Conservation (phyloP, 2,329 filamentous ascomycete species). For the Trichoderma hamatum region DNA sequence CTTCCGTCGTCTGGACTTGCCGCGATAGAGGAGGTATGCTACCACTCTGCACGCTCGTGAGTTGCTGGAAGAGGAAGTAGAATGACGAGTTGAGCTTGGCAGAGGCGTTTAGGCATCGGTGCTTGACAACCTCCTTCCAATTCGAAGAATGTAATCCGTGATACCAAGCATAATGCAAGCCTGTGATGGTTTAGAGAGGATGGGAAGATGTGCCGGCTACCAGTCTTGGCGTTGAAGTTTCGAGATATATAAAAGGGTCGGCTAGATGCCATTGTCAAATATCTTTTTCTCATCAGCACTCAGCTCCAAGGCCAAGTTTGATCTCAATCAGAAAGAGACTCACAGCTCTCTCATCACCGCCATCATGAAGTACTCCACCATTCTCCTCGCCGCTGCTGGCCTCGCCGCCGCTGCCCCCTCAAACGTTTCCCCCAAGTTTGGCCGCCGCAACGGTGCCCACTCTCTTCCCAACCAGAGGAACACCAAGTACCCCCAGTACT, state of each 20-base stretch:
- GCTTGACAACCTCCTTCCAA: neutral
- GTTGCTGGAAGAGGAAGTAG: slow-evolving; percentile 7
- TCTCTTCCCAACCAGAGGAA: slow-evolving; percentile 30
- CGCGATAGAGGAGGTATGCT: neutral
- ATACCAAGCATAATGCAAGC: neutral
- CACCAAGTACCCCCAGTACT: slow-evolving; percentile 32
- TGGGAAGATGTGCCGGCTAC: neutral
- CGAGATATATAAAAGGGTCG: neutral
- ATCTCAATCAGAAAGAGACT: neutral
- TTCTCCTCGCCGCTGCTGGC: slow-evolving; percentile 29
- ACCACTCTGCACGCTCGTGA: neutral
- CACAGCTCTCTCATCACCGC: neutral
- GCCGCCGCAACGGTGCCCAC: slow-evolving; percentile 16
- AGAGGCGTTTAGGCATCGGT: neutral
- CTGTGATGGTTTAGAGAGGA: neutral
- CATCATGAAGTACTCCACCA: slow-evolving; percentile 29
- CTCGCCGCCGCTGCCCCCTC: slow-evolving; percentile 27
- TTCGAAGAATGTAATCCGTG: neutral
- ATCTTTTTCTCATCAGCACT: neutral
- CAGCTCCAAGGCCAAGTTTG: neutral
- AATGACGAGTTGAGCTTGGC: neutral
- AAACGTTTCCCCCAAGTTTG: neutral
- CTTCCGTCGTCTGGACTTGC: neutral
- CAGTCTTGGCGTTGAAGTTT: neutral
- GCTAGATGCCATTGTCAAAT: neutral